Percentiles rank a stretch among this genome's conserved stretches.
These are phyloP conservation scores for Geoglossum cookeanum DNA, from an alignment of 2,329 filamentous ascomycete species.

Conservation along the genomic window DNA sequence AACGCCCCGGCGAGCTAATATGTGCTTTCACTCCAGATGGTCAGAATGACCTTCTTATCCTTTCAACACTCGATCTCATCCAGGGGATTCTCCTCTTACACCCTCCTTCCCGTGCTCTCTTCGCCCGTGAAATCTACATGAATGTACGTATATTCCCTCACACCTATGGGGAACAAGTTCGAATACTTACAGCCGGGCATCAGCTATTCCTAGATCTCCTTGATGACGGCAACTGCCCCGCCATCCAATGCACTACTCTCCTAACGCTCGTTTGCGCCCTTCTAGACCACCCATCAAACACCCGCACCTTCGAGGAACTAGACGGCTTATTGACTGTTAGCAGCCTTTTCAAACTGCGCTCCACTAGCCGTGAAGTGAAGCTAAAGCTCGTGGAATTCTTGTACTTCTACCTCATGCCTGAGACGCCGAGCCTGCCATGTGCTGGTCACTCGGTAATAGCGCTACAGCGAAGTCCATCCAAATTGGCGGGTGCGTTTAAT, in stretches of 20 bases:
- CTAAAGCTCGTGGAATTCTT: slow-evolving; percentile 92
- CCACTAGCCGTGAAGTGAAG: slow-evolving; percentile 75
- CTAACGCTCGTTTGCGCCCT: slow-evolving; percentile 79
- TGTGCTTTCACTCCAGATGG: slow-evolving; percentile 31
- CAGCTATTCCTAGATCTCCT: slow-evolving; percentile 82
- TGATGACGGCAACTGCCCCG: slow-evolving; percentile 77
- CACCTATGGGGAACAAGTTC: not conserved
- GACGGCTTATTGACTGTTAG: slow-evolving; percentile 86
- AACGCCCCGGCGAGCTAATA: not conserved
- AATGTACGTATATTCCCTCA: slow-evolving; percentile 37
- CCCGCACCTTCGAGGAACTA: slow-evolving; percentile 75
- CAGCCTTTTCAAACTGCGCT: slow-evolving; percentile 75
- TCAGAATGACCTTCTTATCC: slow-evolving; percentile 72
- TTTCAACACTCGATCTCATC: slow-evolving; percentile 71
- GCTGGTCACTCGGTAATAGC: not conserved
- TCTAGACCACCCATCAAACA: slow-evolving; percentile 71
- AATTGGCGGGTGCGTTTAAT: slow-evolving; percentile 4
- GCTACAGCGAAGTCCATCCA: not conserved
- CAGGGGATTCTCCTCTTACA: slow-evolving; percentile 80
- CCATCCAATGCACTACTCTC: slow-evolving; percentile 77
- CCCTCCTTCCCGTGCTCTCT: slow-evolving; percentile 71
- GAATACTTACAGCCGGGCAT: not conserved
- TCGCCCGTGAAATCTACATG: slow-evolving; percentile 83
- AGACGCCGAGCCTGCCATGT: slow-evolving; percentile 32
- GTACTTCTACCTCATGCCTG: slow-evolving; percentile 97